Base-by-base conservation (phyloP, 805 yeast genomes). In the Starmerella asiatica region DNA sequence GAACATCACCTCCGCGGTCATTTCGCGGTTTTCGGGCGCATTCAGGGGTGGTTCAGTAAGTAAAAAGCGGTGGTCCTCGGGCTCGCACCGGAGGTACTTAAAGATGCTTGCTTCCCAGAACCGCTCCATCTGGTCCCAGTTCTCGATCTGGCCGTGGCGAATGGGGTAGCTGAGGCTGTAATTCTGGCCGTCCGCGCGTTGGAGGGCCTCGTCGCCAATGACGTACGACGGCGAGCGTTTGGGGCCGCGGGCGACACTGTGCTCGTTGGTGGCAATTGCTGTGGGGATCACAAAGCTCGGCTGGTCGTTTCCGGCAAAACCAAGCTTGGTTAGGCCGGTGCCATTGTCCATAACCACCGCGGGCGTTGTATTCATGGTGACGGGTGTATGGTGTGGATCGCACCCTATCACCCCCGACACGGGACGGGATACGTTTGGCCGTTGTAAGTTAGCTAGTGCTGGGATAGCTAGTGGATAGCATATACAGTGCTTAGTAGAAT, bases 41-140 rank as follows among this genome's bases (percentile, higher is more conserved):
- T 91, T 91, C 50, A 91, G 72, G 18, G 99, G 99, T 9, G 99
- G 99, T 64, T 91, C 99, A 37, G 99, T 91, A 43, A 91, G 65
- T 42, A 91, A 66, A 62, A 91, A 91, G 58, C 83, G 85, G 57
- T 91, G 99, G 62, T 91, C 99, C 61, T 91, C 99, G 14, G 99
- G 99, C 63, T 91, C 98, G 59, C 97, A 84, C 60, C 95, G 76
- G 52, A 91, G 71, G 59, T 91, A 91, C 64, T 91, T 88, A 68
- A 91, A 91, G 56, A 91, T 86, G 34, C 94, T 83, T 55, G 82
- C 81, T 57, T 91, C 97, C 98, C 98, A 91, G 62, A 85, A 88
- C 58, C 98, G 72, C 62, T 91, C 98, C 98, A 91, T 91, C 58
- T 91, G 96, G 64, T 91, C 98, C 98, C 98, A 91, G 61, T 91